These are phyloP conservation scores for Colletotrichum graminicola DNA, from an alignment of 2,329 filamentous ascomycete species.

Conservation along the genomic window DNA sequence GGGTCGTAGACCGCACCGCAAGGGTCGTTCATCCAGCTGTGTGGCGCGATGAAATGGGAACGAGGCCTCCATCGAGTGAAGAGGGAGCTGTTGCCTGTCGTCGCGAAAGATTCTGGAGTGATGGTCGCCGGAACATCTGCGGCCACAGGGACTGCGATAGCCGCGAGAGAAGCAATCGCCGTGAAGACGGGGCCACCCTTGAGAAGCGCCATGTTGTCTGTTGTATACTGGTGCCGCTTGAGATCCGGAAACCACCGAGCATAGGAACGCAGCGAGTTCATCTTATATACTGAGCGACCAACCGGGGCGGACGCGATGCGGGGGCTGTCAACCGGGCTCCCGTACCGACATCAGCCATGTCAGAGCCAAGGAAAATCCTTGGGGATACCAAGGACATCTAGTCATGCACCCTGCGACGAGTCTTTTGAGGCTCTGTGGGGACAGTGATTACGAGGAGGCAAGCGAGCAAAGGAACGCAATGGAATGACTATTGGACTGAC, in stretches of 20 bases:
- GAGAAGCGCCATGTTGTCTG: slow-evolving; percentile 36
- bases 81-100: slow-evolving; percentile 40
- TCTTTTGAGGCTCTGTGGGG: slow-evolving; percentile 26
- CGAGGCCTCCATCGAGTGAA: slow-evolving; percentile 42
- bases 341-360: slow-evolving; percentile 38
- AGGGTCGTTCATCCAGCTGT: slow-evolving; percentile 71
- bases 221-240: slow-evolving; percentile 27
- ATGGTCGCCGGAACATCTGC: slow-evolving; percentile 29
- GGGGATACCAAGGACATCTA: slow-evolving; percentile 24
- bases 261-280: slow-evolving; percentile 21
- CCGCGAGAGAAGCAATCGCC: slow-evolving; percentile 38
- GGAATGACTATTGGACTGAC: slow-evolving; percentile 21
- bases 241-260: slow-evolving; percentile 1
- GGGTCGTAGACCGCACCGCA: slow-evolving; percentile 72
- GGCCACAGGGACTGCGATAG: slow-evolving; percentile 26
- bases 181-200: slow-evolving; percentile 41
- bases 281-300: slow-evolving; percentile 29
- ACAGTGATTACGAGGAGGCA: slow-evolving; percentile 17
- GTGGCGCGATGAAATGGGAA: slow-evolving; percentile 65
- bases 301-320: slow-evolving; percentile 8
- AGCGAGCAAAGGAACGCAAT: background rate
- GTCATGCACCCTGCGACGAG: slow-evolving; percentile 33
- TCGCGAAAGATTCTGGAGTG: slow-evolving; percentile 37
- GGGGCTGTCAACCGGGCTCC: slow-evolving; percentile 16
- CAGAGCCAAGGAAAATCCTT: slow-evolving; percentile 31